phyloP scores from a whole-genome alignment of 2,329 filamentous ascomycete species.

The Aureobasidium namibiae region DNA sequence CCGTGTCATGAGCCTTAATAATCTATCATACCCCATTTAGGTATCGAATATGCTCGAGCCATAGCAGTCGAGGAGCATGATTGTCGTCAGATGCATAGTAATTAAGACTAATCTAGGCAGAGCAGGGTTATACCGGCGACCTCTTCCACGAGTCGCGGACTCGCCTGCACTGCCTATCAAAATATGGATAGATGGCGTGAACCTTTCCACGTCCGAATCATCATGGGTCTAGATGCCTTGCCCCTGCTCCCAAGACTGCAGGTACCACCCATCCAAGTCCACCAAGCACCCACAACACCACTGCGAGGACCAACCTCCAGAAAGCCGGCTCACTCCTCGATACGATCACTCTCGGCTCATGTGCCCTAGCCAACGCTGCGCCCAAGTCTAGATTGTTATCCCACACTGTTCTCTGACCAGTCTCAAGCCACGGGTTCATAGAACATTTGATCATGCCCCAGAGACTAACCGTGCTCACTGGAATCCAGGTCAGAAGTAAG shows the following conservation, averaged over 20 bases:
- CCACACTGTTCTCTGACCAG: neutral
- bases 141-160: too few relatives aligned
- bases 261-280: conserved; percentile 7
- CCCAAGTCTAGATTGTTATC: neutral
- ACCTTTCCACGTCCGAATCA: neutral
- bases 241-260: conserved; percentile 4
- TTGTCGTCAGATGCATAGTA: neutral
- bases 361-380: neutral
- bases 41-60: neutral
- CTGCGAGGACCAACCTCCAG: neutral
- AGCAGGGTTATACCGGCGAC: neutral
- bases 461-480: neutral
- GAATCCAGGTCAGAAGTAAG: neutral
- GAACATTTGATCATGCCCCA: neutral
- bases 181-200: neutral
- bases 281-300: neutral
- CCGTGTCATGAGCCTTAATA: too few relatives aligned
- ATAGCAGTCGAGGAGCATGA: too few relatives aligned
- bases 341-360: neutral
- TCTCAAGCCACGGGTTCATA: neutral
- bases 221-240: neutral
- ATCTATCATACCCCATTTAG: too few relatives aligned
- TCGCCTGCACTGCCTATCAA: neutral
- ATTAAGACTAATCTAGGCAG: neutral
- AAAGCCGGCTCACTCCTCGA: neutral